Evolutionary conservation across 2,329 filamentous ascomycete species (phyloP).

Genomic region (Verticillium nonalfalfae): DNA sequence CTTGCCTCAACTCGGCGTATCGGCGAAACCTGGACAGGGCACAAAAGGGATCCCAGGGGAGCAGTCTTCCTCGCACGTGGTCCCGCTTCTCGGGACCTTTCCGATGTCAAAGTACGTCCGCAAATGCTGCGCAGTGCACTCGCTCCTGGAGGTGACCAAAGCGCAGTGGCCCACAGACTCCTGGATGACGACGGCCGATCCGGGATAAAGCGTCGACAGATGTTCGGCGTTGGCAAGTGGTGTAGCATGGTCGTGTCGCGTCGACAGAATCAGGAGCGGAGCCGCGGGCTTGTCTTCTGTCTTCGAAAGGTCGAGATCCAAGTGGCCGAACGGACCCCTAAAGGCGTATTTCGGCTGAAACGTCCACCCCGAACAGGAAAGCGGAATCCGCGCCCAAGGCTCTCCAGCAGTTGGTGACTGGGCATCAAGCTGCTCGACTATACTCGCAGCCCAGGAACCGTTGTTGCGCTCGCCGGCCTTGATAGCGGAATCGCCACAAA

Average conservation of each 20-base stretch:
- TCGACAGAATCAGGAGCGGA: slow-evolving; percentile 37
- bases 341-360: slow-evolving; percentile 33
- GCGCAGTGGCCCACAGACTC: slow-evolving; percentile 22
- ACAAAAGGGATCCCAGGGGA: slow-evolving; percentile 3
- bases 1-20: not conserved
- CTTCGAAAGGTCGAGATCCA: slow-evolving; percentile 13
- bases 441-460: slow-evolving; percentile 18
- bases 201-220: slow-evolving; percentile 19
- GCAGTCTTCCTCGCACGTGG: slow-evolving; percentile 14
- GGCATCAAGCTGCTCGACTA: slow-evolving; percentile 18
- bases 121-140: slow-evolving; percentile 10
- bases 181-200: slow-evolving; percentile 20
- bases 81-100: slow-evolving; percentile 16
- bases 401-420: slow-evolving; percentile 24
- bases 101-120: slow-evolving; percentile 20
- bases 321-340: slow-evolving; percentile 24
- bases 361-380: slow-evolving; percentile 31
- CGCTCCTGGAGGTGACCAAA: slow-evolving; percentile 6
- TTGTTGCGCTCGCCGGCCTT: slow-evolving; percentile 11
- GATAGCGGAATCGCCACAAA: slow-evolving; percentile 27
- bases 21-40: not conserved
- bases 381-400: slow-evolving; percentile 25
- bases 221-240: slow-evolving; percentile 29
- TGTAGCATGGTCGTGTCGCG: slow-evolving; percentile 38
- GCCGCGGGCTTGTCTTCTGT: slow-evolving; percentile 25